These are phyloP conservation scores for Coelastrella sp. DNA, from an alignment of 139 green algal genomes.

Conservation along the genomic window DNA sequence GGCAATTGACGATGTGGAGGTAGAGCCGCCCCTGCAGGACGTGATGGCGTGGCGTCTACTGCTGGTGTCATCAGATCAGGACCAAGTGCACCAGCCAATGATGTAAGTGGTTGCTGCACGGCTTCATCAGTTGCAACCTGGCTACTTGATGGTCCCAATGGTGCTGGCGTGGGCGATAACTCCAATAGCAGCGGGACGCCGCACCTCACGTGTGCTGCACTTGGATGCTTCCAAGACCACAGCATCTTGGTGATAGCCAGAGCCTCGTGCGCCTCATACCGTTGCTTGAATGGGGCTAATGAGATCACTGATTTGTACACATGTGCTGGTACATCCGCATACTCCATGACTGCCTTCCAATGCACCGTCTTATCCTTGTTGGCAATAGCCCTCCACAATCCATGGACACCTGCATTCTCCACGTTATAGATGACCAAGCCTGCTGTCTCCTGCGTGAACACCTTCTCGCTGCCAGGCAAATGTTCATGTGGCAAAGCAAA, in stretches of 20 bases:
- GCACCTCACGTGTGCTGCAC: not conserved
- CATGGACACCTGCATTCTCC: not conserved
- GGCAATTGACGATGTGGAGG: not conserved
- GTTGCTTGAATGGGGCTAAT: not conserved
- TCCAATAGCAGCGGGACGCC: not conserved
- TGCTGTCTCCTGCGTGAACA: not conserved
- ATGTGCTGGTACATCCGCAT: not conserved
- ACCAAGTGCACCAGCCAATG: not conserved
- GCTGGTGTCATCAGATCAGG: not conserved
- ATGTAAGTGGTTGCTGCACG: not conserved
- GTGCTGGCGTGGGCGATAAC: not conserved
- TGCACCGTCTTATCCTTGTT: not conserved
- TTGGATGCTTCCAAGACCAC: not conserved
- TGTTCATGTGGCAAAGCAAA: not conserved
- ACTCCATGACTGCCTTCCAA: not conserved
- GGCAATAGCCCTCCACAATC: not conserved
- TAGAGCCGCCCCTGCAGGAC: not conserved
- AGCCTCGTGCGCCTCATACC: not conserved
- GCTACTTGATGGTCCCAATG: not conserved
- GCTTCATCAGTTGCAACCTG: not conserved
- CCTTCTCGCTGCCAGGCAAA: not conserved
- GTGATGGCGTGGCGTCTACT: not conserved
- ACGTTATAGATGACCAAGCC: slow-evolving; percentile 15
- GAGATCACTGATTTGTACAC: not conserved
- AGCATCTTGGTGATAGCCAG: not conserved